phyloP scores from a whole-genome alignment of 2,329 filamentous ascomycete genomes.

The Colletotrichum sansevieriae region DNA sequence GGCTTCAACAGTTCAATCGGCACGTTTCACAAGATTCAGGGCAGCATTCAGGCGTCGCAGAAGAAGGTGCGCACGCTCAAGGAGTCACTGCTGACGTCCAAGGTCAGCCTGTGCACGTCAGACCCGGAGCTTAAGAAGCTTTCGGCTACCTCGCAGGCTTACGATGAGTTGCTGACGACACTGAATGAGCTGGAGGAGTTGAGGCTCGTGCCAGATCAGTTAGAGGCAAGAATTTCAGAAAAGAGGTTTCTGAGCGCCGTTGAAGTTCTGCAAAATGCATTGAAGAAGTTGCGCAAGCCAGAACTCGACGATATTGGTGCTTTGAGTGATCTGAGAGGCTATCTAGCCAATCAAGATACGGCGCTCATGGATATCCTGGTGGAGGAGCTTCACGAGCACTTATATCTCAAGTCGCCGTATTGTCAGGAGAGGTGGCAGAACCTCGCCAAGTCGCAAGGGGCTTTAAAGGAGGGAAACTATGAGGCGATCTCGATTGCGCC shows the following conservation, averaged over 20 bases:
- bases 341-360: constrained; percentile 93
- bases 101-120: constrained; percentile 83
- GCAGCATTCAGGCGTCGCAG: constrained; percentile 90
- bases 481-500: constrained; percentile 62
- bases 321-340: constrained; percentile 85
- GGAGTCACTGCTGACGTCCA: constrained; percentile 84
- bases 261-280: constrained; percentile 88
- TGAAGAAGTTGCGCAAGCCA: constrained; percentile 85
- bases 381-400: constrained; percentile 96
- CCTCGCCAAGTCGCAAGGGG: constrained; percentile 76
- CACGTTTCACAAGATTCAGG: constrained; percentile 98
- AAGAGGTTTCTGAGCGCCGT: constrained; percentile 95
- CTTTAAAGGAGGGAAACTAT: constrained; percentile 62
- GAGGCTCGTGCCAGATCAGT: constrained; percentile 87
- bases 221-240: constrained; percentile 95
- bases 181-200: constrained; percentile 89
- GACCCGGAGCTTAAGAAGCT: constrained; percentile 93
- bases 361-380: constrained; percentile 93
- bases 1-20: constrained; percentile 99
- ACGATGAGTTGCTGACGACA: constrained; percentile 88
- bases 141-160: constrained; percentile 87
- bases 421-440: constrained; percentile 96
- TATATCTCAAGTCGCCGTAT: constrained; percentile 98
- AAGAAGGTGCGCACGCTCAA: constrained; percentile 85
- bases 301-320: constrained; percentile 94